Conservation (phyloP, 2,329 filamentous ascomycete genomes). For the Exophiala sideris region DNA sequence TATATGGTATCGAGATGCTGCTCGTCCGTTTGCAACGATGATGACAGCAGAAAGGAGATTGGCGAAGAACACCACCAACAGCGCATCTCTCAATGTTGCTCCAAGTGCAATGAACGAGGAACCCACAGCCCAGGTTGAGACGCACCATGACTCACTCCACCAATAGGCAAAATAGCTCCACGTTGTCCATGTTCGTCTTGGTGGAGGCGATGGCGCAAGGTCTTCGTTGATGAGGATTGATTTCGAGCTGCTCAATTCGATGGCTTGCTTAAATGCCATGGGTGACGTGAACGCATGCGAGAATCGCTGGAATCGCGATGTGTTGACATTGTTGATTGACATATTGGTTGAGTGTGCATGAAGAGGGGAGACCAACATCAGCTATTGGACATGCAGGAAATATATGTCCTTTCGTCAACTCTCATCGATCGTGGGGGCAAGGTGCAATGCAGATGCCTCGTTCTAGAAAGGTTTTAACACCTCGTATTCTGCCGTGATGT, state of each 20-base stretch:
- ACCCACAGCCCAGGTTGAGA: conserved; percentile 28
- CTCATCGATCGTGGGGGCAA: no score
- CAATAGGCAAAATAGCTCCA: conserved; percentile 30
- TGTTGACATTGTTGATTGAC: background rate
- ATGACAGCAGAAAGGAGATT: conserved; percentile 26
- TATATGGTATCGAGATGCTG: conserved; percentile 30
- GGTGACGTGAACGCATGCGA: background rate
- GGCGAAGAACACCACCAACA: conserved; percentile 27
- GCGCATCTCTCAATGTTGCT: conserved; percentile 25
- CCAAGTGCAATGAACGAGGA: conserved; percentile 27
- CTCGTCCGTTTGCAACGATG: conserved; percentile 29
- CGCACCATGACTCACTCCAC: conserved; percentile 30
- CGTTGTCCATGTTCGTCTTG: conserved; percentile 26
- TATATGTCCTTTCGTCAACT: no score
- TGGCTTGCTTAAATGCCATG: background rate
- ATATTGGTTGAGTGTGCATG: background rate
- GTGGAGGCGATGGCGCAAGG: conserved; percentile 25
- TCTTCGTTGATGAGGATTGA: conserved; percentile 29
- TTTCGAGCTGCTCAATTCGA: conserved; percentile 15
- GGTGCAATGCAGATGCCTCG: no score
- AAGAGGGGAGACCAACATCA: no score
- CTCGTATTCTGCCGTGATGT: no score
- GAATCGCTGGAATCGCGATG: background rate
- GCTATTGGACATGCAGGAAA: no score
- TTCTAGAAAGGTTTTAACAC: no score